Evolutionary conservation across 805 yeast species (phyloP), one percentile per base, ranked within the genome.

Genomic region (Wickerhamiella shivajii): DNA sequence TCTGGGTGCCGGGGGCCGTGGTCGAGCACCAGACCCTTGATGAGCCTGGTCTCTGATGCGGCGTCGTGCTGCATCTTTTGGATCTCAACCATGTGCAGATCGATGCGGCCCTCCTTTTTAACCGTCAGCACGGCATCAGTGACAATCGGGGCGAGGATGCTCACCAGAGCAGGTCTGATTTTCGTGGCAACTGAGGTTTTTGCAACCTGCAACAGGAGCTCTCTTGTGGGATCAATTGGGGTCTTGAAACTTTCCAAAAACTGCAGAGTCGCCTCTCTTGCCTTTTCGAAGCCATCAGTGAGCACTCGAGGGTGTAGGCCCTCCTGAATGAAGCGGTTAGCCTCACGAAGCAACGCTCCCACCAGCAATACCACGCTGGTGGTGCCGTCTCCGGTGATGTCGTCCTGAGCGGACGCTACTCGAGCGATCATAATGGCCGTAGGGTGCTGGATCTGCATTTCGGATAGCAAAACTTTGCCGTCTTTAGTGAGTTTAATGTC

Each of bases 1-100:
- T 90, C 98, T 29, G 98, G 98, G 64, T 90, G 98, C 55, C 98
- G 73, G 12, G 95, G 96, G 45, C 98, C 98, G 55, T 90, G 98
- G 56, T 90, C 98, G 44, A 90, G 66, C 23, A 90, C 98, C 45
- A 90, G 68, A 29, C 98, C 98, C 47, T 69, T 74, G 43, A 90
- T 65, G 39, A 90, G 71, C 49, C 67, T 66, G 13, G 97, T 85
- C 36, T 85, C 90, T 40, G 74, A 70, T 21, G 90, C 81, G 24
- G 77, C 68, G 45, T 81, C 79, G 51, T 79, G 87, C 68, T 90
- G 95, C 97, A 90, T 92, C 45, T 90, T 75, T 92, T 90, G 90
- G 51, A 90, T 79, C 61, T 90, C 98, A 46, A 90, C 76, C 98
- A 90, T 90, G 57, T 90, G 96, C 46, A 90, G 64, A 56, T 90